These are phyloP conservation scores for Cladosporium sp. DNA, from an alignment of 2,329 filamentous ascomycete species.

Conservation along the genomic window DNA sequence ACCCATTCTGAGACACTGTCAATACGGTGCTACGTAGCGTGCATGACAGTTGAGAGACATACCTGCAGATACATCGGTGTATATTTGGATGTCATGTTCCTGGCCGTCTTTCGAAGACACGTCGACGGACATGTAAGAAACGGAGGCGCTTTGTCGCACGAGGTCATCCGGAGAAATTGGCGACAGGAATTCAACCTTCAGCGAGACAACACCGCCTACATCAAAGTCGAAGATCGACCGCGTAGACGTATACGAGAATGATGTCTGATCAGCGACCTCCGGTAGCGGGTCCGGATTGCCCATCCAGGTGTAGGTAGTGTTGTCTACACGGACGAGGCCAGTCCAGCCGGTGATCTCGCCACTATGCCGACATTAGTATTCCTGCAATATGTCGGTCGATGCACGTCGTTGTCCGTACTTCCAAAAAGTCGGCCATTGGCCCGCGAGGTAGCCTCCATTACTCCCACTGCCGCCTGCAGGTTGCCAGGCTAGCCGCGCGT, in stretches of 20 bases:
- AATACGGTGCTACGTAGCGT: slow-evolving; percentile 3
- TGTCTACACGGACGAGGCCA: slow-evolving; percentile 64
- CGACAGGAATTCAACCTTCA: slow-evolving; percentile 66
- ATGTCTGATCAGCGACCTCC: slow-evolving; percentile 52
- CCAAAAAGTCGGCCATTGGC: slow-evolving; percentile 64
- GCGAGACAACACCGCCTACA: slow-evolving; percentile 53
- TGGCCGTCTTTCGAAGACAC: slow-evolving; percentile 57
- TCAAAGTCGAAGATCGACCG: slow-evolving; percentile 63
- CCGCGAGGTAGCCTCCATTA: slow-evolving; percentile 61
- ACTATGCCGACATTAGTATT: slow-evolving; percentile 1
- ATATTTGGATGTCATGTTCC: slow-evolving; percentile 61
- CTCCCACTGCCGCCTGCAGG: slow-evolving; percentile 51
- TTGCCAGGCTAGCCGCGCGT: slow-evolving; percentile 22
- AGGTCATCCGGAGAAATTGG: slow-evolving; percentile 63
- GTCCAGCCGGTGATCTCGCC: slow-evolving; percentile 58
- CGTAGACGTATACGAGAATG: slow-evolving; percentile 66
- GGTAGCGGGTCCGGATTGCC: slow-evolving; percentile 45
- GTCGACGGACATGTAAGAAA: slow-evolving; percentile 62
- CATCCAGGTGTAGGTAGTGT: slow-evolving; percentile 60
- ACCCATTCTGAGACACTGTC: slow-evolving; percentile 55
- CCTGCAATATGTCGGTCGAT: too few relatives aligned
- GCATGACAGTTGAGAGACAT: slow-evolving; percentile 22
- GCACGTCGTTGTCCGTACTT: slow-evolving; percentile 5
- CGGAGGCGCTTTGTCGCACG: slow-evolving; percentile 60
- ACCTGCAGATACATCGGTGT: slow-evolving; percentile 67